Conservation (phyloP, 495 filamentous ascomycete genomes). For the Aspergillus diversus region DNA sequence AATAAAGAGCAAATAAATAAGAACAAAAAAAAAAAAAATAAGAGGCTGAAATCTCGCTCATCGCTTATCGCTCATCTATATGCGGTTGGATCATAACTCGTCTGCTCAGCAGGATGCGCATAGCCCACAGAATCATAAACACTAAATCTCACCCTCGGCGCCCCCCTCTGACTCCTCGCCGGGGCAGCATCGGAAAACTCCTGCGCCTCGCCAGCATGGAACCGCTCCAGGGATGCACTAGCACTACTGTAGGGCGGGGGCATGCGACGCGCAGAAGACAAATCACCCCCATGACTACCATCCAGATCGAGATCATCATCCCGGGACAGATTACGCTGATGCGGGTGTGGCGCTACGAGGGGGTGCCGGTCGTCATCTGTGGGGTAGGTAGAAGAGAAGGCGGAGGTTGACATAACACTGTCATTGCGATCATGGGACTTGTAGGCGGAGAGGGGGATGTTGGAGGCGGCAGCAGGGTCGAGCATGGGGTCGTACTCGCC, state of each 20-base stretch:
- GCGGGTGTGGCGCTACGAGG: constrained; percentile 5
- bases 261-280: constrained; percentile 1
- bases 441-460: constrained; percentile 29
- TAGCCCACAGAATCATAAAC: constrained; percentile 30
- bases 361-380: constrained; percentile 15
- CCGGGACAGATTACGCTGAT: constrained; percentile 15
- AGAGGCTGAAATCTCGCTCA: constrained; percentile 8
- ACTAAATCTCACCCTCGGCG: constrained; percentile 25
- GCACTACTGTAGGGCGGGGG: constrained; percentile 22
- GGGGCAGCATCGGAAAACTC: constrained; percentile 35
- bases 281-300: constrained; percentile 3
- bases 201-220: constrained; percentile 34
- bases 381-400: constrained; percentile 19
- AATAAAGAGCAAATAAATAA: constrained; percentile 1
- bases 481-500: constrained; percentile 53
- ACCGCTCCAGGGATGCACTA: constrained; percentile 22
- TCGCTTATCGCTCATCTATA: constrained; percentile 37
- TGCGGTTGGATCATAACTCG: constrained; percentile 40
- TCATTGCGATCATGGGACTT: constrained; percentile 37
- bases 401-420: constrained; percentile 24
- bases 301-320: constrained; percentile 13
- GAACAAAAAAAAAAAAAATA: not conserved
- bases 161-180: constrained; percentile 18
- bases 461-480: constrained; percentile 15
- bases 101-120: constrained; percentile 30